Conservation (phyloP, 78 protist species). For the Pelomyxa schiedti region DNA sequence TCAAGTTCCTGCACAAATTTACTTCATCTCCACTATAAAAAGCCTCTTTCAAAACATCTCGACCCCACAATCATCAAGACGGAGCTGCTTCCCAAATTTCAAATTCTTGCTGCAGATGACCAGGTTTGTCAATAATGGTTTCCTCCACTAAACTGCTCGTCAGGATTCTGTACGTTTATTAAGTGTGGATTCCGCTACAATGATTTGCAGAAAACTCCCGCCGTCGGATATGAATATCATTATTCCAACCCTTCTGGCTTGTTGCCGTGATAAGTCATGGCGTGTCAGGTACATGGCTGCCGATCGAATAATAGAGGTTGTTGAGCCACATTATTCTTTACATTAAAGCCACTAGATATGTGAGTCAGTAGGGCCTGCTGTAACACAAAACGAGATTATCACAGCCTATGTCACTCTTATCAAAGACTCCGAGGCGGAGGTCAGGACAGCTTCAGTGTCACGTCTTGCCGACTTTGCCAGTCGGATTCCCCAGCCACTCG, state of each 20-base stretch:
- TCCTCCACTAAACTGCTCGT: too few relatives aligned
- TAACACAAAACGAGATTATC: constrained; percentile 5
- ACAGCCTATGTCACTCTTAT: constrained; percentile 42
- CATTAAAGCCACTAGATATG: too few relatives aligned
- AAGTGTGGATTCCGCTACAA: constrained; percentile 74
- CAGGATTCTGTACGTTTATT: constrained; percentile 90
- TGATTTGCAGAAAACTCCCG: constrained; percentile 45
- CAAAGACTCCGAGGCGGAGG: constrained; percentile 93
- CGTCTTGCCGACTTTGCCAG: constrained; percentile 52
- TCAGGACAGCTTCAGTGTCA: constrained; percentile 87
- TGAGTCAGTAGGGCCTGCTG: too few relatives aligned
- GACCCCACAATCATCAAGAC: constrained; percentile 37
- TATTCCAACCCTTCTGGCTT: constrained; percentile 43
- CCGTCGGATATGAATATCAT: constrained; percentile 51
- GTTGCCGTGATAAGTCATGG: constrained; percentile 84
- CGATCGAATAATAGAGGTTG: too few relatives aligned
- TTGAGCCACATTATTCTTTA: too few relatives aligned
- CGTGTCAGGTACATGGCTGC: constrained; percentile 93
- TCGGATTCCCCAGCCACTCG: constrained; percentile 32
- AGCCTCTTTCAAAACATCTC: constrained; percentile 43
- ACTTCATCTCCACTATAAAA: background rate
- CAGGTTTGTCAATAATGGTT: too few relatives aligned
- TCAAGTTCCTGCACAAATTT: background rate
- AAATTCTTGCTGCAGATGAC: constrained; percentile 64
- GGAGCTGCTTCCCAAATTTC: constrained; percentile 75